A percentile compares a stretch with the other conserved stretches of the same genome.
phyloP scores from a whole-genome alignment of 768 basidiomycete species.

The Tulasnella sp. region DNA sequence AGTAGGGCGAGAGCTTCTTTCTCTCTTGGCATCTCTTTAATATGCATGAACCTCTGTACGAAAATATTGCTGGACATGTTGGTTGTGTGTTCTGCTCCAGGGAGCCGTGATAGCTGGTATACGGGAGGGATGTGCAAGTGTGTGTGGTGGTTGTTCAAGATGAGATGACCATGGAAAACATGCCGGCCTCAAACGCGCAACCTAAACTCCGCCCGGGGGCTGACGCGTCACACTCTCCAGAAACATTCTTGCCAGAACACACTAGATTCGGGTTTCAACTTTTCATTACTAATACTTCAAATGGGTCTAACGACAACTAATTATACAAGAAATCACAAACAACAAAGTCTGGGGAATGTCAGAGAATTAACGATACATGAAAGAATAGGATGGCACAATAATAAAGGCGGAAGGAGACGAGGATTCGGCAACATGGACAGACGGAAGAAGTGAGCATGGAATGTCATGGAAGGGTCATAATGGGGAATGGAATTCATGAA shows the following conservation, averaged over 20 bases:
- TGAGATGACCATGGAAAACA: not conserved
- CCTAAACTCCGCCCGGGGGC: not conserved
- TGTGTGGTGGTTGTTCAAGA: not conserved
- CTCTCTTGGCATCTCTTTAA: conserved; percentile 58
- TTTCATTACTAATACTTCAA: not conserved
- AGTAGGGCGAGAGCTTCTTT: conserved; percentile 62
- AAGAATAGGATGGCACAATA: not conserved
- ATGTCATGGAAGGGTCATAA: not conserved
- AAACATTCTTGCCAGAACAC: not conserved
- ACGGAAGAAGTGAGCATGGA: not conserved
- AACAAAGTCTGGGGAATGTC: not conserved
- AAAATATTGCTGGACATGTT: conserved; percentile 10
- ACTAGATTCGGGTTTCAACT: not conserved
- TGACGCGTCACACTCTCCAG: not conserved
- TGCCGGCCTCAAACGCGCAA: not conserved
- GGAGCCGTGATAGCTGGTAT: not conserved
- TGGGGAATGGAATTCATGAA: not conserved
- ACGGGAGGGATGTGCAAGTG: not conserved
- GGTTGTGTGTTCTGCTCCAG: not conserved
- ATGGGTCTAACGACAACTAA: too few species aligned
- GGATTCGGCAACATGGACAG: not conserved
- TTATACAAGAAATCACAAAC: not conserved
- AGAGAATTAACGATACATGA: not conserved
- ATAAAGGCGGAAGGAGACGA: not conserved
- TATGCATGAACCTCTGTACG: conserved; percentile 54